A percentile compares a stretch with the other conserved stretches of the same genome.
Conservation (phyloP, 1,284 basidiomycete genomes). For the Microbotryomycetes sp. region DNA sequence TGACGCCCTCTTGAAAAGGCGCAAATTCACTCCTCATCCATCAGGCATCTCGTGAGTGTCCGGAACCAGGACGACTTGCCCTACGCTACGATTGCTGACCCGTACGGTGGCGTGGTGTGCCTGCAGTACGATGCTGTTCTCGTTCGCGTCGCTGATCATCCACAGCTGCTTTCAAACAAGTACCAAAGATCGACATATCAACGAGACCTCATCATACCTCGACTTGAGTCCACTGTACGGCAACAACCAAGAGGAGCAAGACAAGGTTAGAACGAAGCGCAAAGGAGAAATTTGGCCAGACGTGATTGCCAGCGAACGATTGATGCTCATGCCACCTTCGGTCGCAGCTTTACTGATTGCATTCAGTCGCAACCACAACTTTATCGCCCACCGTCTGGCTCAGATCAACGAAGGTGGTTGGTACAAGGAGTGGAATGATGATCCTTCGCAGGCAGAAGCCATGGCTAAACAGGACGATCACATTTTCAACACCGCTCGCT, state of each 20-base stretch:
- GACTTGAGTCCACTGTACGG: slow-evolving; percentile 72
- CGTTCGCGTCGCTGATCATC: slow-evolving; percentile 68
- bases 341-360: slow-evolving; percentile 61
- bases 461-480: slow-evolving; percentile 51
- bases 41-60: slow-evolving; percentile 64
- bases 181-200: slow-evolving; percentile 47
- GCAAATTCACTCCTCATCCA: slow-evolving; percentile 65
- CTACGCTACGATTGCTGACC: background rate
- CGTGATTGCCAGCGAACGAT: slow-evolving; percentile 58
- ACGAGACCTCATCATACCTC: slow-evolving; percentile 65
- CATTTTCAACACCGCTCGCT: slow-evolving; percentile 64
- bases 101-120: background rate
- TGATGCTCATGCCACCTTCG: slow-evolving; percentile 69
- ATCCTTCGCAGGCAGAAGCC: slow-evolving; percentile 43
- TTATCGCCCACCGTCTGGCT: slow-evolving; percentile 61
- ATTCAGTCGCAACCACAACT: slow-evolving; percentile 66
- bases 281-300: slow-evolving; percentile 61
- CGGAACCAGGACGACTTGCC: too few relatives aligned
- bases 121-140: slow-evolving; percentile 47
- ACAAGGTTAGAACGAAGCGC: slow-evolving; percentile 52
- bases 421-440: slow-evolving; percentile 38
- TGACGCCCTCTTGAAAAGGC: slow-evolving; percentile 58
- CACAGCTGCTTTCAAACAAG: slow-evolving; percentile 63
- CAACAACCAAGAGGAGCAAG: slow-evolving; percentile 49
- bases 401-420: slow-evolving; percentile 58